These are phyloP conservation scores for Sphagnurus paluster DNA, from an alignment of 1,284 basidiomycete genomes.

Conservation along the genomic window DNA sequence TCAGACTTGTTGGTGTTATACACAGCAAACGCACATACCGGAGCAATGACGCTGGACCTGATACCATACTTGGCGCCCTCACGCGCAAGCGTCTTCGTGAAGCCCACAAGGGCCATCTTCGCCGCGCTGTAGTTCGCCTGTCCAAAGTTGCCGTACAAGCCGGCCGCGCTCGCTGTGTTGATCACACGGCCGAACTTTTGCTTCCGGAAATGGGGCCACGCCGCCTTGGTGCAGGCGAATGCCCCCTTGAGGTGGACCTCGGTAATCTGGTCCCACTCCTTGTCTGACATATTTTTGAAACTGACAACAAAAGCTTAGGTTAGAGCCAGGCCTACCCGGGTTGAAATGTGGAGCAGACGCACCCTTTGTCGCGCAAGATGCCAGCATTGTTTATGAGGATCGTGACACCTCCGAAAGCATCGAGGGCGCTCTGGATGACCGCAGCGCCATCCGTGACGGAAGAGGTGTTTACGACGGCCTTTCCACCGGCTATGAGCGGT, in stretches of 20 bases:
- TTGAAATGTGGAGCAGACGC: conserved; percentile 26
- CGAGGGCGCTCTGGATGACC: conserved; percentile 85
- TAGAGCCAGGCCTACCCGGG: no score
- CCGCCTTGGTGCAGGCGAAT: conserved; percentile 94
- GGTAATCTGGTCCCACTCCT: conserved; percentile 85
- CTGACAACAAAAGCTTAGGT: no score
- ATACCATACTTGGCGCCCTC: conserved; percentile 96
- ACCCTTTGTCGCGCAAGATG: conserved; percentile 85
- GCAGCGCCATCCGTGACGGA: conserved; percentile 89
- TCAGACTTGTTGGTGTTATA: neutral
- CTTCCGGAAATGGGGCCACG: conserved; percentile 94
- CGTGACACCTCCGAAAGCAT: conserved; percentile 82
- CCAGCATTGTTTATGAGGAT: conserved; percentile 98
- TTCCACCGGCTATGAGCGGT: conserved; percentile 71
- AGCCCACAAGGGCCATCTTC: conserved; percentile 88
- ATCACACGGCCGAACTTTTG: conserved; percentile 93
- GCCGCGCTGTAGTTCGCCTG: conserved; percentile 93
- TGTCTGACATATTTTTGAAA: conserved; percentile 91
- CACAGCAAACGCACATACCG: conserved; percentile 52
- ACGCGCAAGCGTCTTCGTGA: conserved; percentile 89
- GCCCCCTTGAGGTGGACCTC: conserved; percentile 95
- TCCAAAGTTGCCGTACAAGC: conserved; percentile 92
- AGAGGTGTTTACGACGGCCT: conserved; percentile 85
- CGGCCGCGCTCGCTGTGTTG: conserved; percentile 90
- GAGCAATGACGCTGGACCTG: conserved; percentile 85